These are phyloP conservation scores for Eustoma russellianum DNA, from an alignment of 257 asterid genomes.

Conservation along the genomic window DNA sequence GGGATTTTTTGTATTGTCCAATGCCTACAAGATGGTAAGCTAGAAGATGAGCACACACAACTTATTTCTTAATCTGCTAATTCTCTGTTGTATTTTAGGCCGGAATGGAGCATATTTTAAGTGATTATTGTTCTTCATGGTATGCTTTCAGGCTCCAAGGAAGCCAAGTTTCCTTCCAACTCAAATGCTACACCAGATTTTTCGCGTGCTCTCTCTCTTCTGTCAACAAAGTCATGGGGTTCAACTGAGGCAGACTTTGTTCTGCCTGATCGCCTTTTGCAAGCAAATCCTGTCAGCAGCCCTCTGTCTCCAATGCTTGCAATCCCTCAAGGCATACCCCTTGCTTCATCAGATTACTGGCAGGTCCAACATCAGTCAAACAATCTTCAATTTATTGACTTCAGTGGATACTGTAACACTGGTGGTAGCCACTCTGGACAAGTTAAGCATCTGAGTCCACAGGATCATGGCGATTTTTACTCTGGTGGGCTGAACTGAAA, in stretches of 20 bases:
- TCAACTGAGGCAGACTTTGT: slow-evolving; percentile 38
- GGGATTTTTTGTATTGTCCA: too few relatives aligned
- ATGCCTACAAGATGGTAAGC: too few relatives aligned
- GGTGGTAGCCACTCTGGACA: slow-evolving; percentile 29
- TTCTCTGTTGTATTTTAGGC: not conserved
- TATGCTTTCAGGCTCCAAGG: slow-evolving; percentile 46
- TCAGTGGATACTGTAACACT: slow-evolving; percentile 20
- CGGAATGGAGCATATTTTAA: not conserved
- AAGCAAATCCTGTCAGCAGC: slow-evolving; percentile 20
- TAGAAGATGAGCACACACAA: too few relatives aligned
- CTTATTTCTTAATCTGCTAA: not conserved
- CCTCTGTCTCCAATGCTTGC: slow-evolving; percentile 31
- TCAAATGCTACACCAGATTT: slow-evolving; percentile 50
- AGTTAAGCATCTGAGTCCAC: slow-evolving; percentile 34
- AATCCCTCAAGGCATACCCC: slow-evolving; percentile 35
- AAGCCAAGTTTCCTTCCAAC: slow-evolving; percentile 31
- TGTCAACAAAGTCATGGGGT: slow-evolving; percentile 72
- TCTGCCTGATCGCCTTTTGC: slow-evolving; percentile 27
- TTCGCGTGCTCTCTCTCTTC: slow-evolving; percentile 96
- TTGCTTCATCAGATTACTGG: slow-evolving; percentile 53
- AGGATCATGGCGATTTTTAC: slow-evolving; percentile 35
- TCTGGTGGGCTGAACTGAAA: slow-evolving; percentile 32
- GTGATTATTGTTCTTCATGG: not conserved
- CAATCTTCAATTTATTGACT: slow-evolving; percentile 20
- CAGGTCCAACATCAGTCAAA: slow-evolving; percentile 31